Percentiles rank a stretch among this genome's conserved stretches.
phyloP scores from a whole-genome alignment of 805 yeast species.

The Metschnikowia chrysomelidarum region DNA sequence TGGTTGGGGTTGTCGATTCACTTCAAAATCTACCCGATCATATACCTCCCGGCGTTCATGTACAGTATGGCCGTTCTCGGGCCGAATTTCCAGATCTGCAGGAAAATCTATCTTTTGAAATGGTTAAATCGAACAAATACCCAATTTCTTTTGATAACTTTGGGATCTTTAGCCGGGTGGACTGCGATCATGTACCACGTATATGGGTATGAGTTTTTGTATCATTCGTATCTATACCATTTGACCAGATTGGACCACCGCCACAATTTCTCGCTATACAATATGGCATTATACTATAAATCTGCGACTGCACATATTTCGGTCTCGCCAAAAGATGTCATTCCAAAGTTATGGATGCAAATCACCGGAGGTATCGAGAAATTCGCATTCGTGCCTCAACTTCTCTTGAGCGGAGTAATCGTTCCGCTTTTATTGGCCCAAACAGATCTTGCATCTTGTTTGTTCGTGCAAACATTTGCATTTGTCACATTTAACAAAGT shows the following conservation, averaged over 20 bases:
- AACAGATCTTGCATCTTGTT: constrained; percentile 29
- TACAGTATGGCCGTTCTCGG: constrained; percentile 36
- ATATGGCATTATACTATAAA: constrained; percentile 64
- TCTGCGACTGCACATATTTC: constrained; percentile 33
- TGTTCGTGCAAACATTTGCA: constrained; percentile 43
- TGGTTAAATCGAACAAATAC: constrained; percentile 41
- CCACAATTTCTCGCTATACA: constrained; percentile 90
- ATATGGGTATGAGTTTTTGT: constrained; percentile 74
- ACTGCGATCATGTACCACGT: constrained; percentile 60
- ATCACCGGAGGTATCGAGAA: constrained; percentile 37
- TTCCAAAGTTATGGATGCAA: background rate
- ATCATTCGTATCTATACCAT: constrained; percentile 82
- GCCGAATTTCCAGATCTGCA: constrained; percentile 17
- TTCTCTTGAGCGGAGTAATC: constrained; percentile 54
- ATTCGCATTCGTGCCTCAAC: constrained; percentile 83
- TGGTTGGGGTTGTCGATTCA: constrained; percentile 80
- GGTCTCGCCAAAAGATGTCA: background rate
- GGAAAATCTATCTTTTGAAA: constrained; percentile 26
- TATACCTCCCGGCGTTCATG: constrained; percentile 74
- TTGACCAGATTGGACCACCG: constrained; percentile 84
- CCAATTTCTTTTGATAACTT: constrained; percentile 30
- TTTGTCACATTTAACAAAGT: constrained; percentile 52
- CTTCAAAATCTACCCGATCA: constrained; percentile 88
- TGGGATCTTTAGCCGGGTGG: constrained; percentile 43
- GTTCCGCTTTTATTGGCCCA: constrained; percentile 51